Conservation (phyloP, 441 rosid species). For the Adansonia madagascariensis region DNA sequence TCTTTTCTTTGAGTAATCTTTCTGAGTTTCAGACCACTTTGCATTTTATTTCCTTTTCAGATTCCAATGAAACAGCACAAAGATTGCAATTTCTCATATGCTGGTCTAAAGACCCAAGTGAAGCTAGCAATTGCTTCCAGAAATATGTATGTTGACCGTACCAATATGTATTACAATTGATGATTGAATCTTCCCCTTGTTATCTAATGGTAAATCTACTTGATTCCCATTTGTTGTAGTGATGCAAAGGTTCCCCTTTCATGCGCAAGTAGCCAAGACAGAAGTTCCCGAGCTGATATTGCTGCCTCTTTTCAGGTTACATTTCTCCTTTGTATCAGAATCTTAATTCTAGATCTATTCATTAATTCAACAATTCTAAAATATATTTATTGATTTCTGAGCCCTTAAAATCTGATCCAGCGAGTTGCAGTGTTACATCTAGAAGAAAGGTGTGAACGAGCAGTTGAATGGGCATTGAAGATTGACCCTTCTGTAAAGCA, state of each 20-base stretch:
- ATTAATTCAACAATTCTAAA: background rate
- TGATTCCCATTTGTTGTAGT: constrained; percentile 36
- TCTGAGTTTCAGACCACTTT: constrained; percentile 24
- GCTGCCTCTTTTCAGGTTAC: constrained; percentile 96
- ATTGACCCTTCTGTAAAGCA: constrained; percentile 81
- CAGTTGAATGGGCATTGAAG: constrained; percentile 85
- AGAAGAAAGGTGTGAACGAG: constrained; percentile 91
- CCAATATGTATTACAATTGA: constrained; percentile 16
- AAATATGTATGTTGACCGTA: constrained; percentile 60
- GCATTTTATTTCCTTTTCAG: constrained; percentile 41
- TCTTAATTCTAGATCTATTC: background rate
- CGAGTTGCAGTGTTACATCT: constrained; percentile 91
- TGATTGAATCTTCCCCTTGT: constrained; percentile 18
- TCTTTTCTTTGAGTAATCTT: constrained; percentile 10
- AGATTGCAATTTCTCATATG: constrained; percentile 93
- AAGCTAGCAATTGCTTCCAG: constrained; percentile 82
- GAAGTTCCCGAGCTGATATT: constrained; percentile 81
- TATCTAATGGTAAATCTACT: constrained; percentile 11
- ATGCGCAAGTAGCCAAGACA: constrained; percentile 67
- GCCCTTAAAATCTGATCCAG: constrained; percentile 43
- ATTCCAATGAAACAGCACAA: constrained; percentile 89
- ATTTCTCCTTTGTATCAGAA: background rate
- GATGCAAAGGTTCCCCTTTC: constrained; percentile 69
- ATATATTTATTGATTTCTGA: constrained; percentile 1
- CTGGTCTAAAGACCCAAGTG: constrained; percentile 97